phyloP scores from a whole-genome alignment of 208 protist genomes.

The Acanthamoeba royreba region DNA sequence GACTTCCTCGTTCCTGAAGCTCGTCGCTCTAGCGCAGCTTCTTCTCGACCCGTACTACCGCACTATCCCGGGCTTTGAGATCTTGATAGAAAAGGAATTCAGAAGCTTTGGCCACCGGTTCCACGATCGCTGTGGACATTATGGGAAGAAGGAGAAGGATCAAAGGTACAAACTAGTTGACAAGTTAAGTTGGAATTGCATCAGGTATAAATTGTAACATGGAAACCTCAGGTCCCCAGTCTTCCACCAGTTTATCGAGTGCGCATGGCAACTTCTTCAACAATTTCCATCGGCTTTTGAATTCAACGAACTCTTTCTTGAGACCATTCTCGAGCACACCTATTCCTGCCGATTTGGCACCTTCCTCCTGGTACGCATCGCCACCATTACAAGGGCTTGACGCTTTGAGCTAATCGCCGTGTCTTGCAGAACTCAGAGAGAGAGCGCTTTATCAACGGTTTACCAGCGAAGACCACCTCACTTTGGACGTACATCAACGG shows the following conservation, averaged over 20 bases:
- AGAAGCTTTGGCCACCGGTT: conserved; percentile 78
- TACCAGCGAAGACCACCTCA: not conserved
- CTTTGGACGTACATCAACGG: conserved; percentile 39
- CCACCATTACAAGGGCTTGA: not conserved
- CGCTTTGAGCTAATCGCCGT: not conserved
- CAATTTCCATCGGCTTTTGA: conserved; percentile 93
- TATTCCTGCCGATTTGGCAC: conserved; percentile 83
- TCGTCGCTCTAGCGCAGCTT: conserved; percentile 81
- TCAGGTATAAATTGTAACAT: no score
- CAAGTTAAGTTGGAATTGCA: no score
- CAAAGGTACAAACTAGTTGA: not conserved
- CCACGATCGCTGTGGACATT: not conserved
- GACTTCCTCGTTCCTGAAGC: conserved; percentile 79
- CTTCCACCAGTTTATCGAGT: conserved; percentile 92
- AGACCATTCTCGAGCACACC: conserved; percentile 81
- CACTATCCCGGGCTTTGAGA: conserved; percentile 82
- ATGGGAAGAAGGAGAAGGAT: not conserved
- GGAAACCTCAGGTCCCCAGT: conserved; percentile 82
- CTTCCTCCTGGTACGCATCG: conserved; percentile 54
- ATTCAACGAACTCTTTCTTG: conserved; percentile 90
- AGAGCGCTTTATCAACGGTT: not conserved
- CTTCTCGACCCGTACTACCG: conserved; percentile 88
- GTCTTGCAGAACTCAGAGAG: not conserved
- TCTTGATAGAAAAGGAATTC: conserved; percentile 90
- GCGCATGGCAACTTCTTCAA: conserved; percentile 86